A percentile compares a stretch with the other conserved stretches of the same genome.
Evolutionary conservation across 805 yeast genomes (phyloP).

Genomic region (Candida endomychidarum): DNA sequence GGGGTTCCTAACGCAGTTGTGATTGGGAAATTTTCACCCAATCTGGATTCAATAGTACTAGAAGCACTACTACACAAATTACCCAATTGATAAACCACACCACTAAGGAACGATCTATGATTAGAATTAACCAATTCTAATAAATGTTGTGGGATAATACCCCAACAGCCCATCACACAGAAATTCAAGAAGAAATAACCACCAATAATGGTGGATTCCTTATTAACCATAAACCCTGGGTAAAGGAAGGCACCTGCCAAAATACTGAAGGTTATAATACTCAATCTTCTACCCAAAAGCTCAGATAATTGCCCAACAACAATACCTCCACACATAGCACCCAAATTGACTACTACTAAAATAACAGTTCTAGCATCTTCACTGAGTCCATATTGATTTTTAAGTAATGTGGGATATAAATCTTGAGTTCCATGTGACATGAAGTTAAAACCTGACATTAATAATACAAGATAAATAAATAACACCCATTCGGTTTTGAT

Average conservation of each 20-base stretch:
- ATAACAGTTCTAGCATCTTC: slow-evolving; percentile 55
- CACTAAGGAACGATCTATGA: slow-evolving; percentile 61
- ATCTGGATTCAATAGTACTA: slow-evolving; percentile 65
- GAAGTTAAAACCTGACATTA: slow-evolving; percentile 71
- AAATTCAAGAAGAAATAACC: slow-evolving; percentile 48
- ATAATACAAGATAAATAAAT: slow-evolving; percentile 29
- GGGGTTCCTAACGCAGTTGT: slow-evolving; percentile 17
- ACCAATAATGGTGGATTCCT: slow-evolving; percentile 53
- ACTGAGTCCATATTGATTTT: slow-evolving; percentile 49
- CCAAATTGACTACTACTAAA: slow-evolving; percentile 62
- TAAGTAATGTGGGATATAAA: slow-evolving; percentile 63
- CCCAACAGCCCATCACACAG: slow-evolving; percentile 72
- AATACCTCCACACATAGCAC: slow-evolving; percentile 68
- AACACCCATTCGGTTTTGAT: slow-evolving; percentile 44
- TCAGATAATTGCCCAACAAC: slow-evolving; percentile 58
- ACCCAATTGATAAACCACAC: slow-evolving; percentile 69
- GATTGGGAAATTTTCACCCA: slow-evolving; percentile 62
- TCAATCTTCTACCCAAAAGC: slow-evolving; percentile 59
- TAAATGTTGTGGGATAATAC: slow-evolving; percentile 62
- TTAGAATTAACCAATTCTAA: slow-evolving; percentile 54
- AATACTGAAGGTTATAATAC: slow-evolving; percentile 50
- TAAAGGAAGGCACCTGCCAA: slow-evolving; percentile 61
- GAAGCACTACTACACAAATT: slow-evolving; percentile 71
- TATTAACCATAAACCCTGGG: slow-evolving; percentile 52
- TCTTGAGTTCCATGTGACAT: slow-evolving; percentile 77